phyloP scores from a whole-genome alignment of 2,329 filamentous ascomycete genomes.

The Trichocomaceae sp. region DNA sequence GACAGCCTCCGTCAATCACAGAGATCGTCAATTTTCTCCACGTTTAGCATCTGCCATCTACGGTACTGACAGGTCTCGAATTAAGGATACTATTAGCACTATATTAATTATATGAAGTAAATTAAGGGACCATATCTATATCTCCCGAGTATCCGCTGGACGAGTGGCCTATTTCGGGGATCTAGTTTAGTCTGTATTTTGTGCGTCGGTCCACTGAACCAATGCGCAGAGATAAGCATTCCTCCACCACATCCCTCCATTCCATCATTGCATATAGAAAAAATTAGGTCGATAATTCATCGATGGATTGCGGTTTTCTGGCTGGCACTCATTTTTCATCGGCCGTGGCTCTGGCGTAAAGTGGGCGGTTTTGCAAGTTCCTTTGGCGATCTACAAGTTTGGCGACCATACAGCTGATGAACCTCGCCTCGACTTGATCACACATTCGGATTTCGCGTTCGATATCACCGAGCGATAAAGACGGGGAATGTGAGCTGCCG shows the following conservation, averaged over 20 bases:
- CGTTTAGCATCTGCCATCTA: background rate
- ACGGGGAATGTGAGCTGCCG: background rate
- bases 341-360: background rate
- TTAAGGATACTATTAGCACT: too few relatives aligned
- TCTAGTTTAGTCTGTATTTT: background rate
- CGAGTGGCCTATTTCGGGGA: background rate
- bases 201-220: background rate
- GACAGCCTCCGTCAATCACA: background rate
- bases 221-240: background rate
- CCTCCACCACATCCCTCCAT: background rate
- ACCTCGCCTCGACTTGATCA: background rate
- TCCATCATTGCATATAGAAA: background rate
- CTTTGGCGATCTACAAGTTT: background rate
- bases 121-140: background rate
- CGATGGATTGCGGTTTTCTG: background rate
- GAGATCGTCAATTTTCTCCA: background rate
- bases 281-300: background rate
- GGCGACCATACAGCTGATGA: background rate
- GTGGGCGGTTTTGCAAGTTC: background rate
- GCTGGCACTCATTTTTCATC: background rate
- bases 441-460: background rate
- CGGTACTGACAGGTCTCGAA: too few relatives aligned
- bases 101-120: background rate
- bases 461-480: background rate
- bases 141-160: background rate